These are phyloP conservation scores for Dicorynia guianensis DNA, from an alignment of 306 rosid genomes.

Conservation along the genomic window DNA sequence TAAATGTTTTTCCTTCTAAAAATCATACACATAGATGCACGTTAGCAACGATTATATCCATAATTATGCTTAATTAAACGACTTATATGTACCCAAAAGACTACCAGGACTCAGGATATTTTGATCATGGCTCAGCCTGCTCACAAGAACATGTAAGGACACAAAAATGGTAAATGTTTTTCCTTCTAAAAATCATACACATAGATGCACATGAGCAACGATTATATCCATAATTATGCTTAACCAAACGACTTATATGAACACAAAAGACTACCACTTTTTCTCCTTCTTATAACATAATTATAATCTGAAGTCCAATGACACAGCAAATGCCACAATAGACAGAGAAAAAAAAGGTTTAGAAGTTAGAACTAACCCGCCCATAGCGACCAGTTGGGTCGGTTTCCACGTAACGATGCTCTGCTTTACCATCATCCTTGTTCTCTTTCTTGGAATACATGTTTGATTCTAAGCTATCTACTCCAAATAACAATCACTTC, in stretches of 20 bases:
- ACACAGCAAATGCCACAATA: neutral
- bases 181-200: neutral
- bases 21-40: neutral
- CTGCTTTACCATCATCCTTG: conserved; percentile 39
- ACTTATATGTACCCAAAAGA: neutral
- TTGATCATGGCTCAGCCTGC: conserved; percentile 13
- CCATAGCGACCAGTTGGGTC: conserved; percentile 86
- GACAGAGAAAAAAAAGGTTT: neutral
- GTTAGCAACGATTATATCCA: neutral
- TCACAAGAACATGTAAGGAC: neutral
- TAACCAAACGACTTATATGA: neutral
- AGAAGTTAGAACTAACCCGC: conserved; percentile 57
- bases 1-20: conserved; percentile 7
- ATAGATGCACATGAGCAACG: neutral
- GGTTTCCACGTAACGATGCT: conserved; percentile 62
- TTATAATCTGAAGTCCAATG: conserved; percentile 4
- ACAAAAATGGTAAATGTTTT: conserved; percentile 2
- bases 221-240: neutral
- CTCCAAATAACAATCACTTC: conserved; percentile 33
- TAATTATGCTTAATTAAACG: neutral
- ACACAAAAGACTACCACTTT: neutral
- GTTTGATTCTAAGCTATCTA: conserved; percentile 26
- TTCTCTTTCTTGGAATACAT: conserved; percentile 53
- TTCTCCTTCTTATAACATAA: neutral
- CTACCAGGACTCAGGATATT: neutral